Evolutionary conservation across 2,329 filamentous ascomycete species (phyloP).

Genomic region (Trichoderma sp.): DNA sequence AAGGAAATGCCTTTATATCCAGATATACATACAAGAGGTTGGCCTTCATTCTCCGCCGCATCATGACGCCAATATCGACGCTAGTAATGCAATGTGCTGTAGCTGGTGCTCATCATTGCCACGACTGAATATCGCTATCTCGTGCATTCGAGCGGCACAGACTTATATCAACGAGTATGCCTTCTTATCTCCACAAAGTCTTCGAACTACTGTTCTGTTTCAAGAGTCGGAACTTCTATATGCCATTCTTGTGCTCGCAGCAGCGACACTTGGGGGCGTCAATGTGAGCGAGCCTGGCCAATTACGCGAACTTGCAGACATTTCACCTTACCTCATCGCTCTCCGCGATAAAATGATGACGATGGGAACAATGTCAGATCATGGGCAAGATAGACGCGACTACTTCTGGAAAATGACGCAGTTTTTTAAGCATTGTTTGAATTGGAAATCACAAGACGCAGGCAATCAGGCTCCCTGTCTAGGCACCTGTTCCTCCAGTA

Average conservation of each 20-base stretch:
- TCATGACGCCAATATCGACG: neutral
- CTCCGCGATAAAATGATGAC: neutral
- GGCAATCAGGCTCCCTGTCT: neutral
- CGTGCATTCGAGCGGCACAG: neutral
- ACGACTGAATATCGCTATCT: neutral
- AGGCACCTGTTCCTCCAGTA: neutral
- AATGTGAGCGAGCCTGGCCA: neutral
- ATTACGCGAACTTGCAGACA: neutral
- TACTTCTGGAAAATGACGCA: constrained; percentile 5
- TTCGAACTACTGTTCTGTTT: neutral
- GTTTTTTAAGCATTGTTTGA: neutral
- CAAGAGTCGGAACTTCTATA: neutral
- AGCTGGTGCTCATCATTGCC: neutral
- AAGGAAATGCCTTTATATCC: neutral
- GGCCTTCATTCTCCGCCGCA: neutral
- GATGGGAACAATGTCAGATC: neutral
- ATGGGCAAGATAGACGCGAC: neutral
- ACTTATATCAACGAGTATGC: neutral
- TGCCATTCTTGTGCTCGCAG: neutral
- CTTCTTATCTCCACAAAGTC: neutral
- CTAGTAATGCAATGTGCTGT: neutral
- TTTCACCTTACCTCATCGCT: neutral
- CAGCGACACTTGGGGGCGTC: neutral
- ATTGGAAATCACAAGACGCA: neutral
- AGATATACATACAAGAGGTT: neutral